A percentile compares a stretch with the other conserved stretches of the same genome.
Conservation (phyloP, 768 basidiomycete species). For the Leucocoprinus birnbaumii region DNA sequence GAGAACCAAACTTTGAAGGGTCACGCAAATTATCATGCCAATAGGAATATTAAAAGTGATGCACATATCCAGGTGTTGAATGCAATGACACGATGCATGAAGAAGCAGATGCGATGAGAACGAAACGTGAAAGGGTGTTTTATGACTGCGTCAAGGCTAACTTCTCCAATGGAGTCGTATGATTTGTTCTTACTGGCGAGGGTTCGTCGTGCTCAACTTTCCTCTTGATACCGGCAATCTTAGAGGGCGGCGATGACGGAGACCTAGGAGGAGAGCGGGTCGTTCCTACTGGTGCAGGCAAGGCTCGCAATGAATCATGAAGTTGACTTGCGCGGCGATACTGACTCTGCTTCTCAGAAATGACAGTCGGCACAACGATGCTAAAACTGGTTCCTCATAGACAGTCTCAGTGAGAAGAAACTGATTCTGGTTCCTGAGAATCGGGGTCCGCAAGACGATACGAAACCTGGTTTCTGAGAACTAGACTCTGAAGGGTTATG, state of each 20-base stretch:
- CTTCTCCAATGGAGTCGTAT: conserved; percentile 69
- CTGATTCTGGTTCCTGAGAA: too few species aligned
- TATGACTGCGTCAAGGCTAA: conserved; percentile 39
- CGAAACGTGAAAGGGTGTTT: conserved; percentile 2
- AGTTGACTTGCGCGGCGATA: conserved; percentile 68
- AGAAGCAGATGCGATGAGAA: neutral
- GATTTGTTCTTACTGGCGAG: conserved; percentile 34
- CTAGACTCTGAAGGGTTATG: conserved; percentile 4
- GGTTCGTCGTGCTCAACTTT: conserved; percentile 51
- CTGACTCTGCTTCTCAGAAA: too few species aligned
- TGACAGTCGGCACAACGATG: too few species aligned
- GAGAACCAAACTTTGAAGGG: conserved; percentile 4
- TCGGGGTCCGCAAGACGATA: too few species aligned
- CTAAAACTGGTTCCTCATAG: too few species aligned
- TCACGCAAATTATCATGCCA: conserved; percentile 9
- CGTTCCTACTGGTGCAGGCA: conserved; percentile 25
- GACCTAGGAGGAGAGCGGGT: conserved; percentile 32
- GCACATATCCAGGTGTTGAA: conserved; percentile 8
- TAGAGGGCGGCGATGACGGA: conserved; percentile 48
- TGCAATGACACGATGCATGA: conserved; percentile 2
- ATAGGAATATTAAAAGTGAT: conserved; percentile 7
- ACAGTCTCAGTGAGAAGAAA: too few species aligned
- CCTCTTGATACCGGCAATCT: conserved; percentile 65
- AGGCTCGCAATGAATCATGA: conserved; percentile 35
- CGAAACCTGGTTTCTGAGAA: conserved; percentile 7